phyloP scores from a whole-genome alignment of 2,329 filamentous ascomycete species.

The Beauveria pseudobassiana region DNA sequence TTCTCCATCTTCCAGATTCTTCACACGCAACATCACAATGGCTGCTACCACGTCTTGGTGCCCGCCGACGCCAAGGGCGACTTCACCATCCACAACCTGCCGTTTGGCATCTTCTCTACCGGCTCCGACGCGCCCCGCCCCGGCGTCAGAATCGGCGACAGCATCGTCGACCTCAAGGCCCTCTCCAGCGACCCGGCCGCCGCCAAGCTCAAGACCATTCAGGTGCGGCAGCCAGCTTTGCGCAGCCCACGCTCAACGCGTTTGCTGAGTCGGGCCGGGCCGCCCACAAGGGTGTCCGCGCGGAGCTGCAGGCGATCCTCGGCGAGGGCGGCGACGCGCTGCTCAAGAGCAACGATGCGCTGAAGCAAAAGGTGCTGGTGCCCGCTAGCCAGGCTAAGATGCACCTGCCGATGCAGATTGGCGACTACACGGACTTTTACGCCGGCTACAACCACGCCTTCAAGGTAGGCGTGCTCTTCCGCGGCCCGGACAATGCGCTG shows the following conservation, averaged over 20 bases:
- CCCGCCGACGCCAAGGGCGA: constrained; percentile 15
- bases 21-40: constrained; percentile 8
- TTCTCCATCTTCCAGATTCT: not conserved
- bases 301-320: constrained; percentile 56
- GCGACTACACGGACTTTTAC: constrained; percentile 83
- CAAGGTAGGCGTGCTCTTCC: constrained; percentile 61
- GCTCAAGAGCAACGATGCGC: constrained; percentile 28
- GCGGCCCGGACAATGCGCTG: constrained; percentile 64
- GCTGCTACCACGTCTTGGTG: constrained; percentile 10
- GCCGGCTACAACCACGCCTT: constrained; percentile 73
- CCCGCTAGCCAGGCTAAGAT: constrained; percentile 43
- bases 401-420: constrained; percentile 68
- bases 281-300: constrained; percentile 62
- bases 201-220: constrained; percentile 18
- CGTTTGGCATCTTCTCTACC: constrained; percentile 67
- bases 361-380: constrained; percentile 23
- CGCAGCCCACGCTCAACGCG: constrained; percentile 54
- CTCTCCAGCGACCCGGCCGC: constrained; percentile 12
- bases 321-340: constrained; percentile 41
- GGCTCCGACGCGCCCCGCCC: constrained; percentile 44
- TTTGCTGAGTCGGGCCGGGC: constrained; percentile 65
- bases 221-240: constrained; percentile 23
- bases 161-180: constrained; percentile 52
- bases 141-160: constrained; percentile 61
- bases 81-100: constrained; percentile 67